Conservation (phyloP, 108 stramenopile species). For the Cyclostephanos invisitatus region DNA sequence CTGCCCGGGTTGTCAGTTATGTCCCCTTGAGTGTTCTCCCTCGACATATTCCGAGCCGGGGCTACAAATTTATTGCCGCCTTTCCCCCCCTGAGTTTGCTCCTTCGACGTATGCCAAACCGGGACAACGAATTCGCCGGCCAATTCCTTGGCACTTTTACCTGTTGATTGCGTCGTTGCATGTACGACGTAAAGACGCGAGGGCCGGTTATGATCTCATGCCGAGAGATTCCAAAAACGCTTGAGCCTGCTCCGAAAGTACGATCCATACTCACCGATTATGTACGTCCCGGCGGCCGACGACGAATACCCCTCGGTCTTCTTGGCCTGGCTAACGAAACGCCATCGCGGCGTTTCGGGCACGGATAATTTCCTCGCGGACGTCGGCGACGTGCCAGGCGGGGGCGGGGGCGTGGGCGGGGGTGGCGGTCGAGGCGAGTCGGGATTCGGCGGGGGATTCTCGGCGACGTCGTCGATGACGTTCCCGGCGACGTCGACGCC, state of each 20-base stretch:
- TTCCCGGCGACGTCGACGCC: too few relatives aligned
- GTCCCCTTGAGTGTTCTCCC: neutral
- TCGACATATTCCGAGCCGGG: neutral
- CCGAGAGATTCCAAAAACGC: neutral
- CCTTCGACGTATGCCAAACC: neutral
- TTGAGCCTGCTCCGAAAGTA: neutral
- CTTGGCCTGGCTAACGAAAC: conserved; percentile 13
- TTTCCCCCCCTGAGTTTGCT: neutral
- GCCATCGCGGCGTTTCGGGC: conserved; percentile 13
- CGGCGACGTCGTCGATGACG: too few relatives aligned
- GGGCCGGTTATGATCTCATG: neutral
- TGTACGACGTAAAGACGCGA: neutral
- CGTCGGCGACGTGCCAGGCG: neutral
- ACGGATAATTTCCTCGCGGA: neutral
- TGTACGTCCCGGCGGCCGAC: neutral
- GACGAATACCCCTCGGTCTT: conserved; percentile 23
- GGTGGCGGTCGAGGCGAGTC: too few relatives aligned
- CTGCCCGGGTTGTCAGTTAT: neutral
- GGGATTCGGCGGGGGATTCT: too few relatives aligned
- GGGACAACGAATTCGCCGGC: neutral
- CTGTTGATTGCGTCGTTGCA: neutral
- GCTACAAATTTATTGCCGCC: too few relatives aligned
- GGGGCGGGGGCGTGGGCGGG: too few relatives aligned
- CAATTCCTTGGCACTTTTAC: conserved; percentile 8
- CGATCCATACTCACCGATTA: neutral